These are phyloP conservation scores for Colletotrichum truncatum DNA, from an alignment of 2,329 filamentous ascomycete species.

Conservation along the genomic window DNA sequence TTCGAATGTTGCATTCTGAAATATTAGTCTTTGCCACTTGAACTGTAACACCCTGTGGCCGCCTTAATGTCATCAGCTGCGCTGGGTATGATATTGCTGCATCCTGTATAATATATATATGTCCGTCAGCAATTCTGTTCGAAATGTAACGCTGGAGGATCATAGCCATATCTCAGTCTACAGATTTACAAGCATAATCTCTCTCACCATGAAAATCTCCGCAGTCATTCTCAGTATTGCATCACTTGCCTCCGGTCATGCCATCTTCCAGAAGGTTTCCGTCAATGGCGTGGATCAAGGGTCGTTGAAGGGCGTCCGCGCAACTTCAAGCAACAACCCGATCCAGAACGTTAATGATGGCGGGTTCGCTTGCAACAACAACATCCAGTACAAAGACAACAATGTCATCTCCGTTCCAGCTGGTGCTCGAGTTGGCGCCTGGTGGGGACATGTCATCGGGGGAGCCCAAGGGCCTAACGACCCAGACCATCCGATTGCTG, in stretches of 20 bases:
- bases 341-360: conserved; percentile 56
- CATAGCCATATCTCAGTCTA: no score
- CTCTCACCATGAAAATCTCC: conserved; percentile 24
- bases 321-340: conserved; percentile 58
- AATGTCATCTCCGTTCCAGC: conserved; percentile 54
- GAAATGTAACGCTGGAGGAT: no score
- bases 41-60: no score
- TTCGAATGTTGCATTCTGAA: background rate
- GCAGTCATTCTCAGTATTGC: conserved; percentile 27
- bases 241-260: conserved; percentile 47
- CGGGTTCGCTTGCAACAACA: conserved; percentile 57
- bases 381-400: conserved; percentile 44
- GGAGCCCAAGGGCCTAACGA: conserved; percentile 53
- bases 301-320: conserved; percentile 58
- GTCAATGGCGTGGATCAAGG: conserved; percentile 59
- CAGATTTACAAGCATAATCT: background rate
- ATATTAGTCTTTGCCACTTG: background rate
- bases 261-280: conserved; percentile 54
- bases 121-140: background rate
- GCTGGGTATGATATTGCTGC: no score
- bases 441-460: conserved; percentile 61
- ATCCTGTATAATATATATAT: no score
- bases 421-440: conserved; percentile 57
- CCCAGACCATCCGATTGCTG: conserved; percentile 57
- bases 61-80: no score